phyloP scores from a whole-genome alignment of 1,284 basidiomycete species.

The Austroboletus rostrupii region DNA sequence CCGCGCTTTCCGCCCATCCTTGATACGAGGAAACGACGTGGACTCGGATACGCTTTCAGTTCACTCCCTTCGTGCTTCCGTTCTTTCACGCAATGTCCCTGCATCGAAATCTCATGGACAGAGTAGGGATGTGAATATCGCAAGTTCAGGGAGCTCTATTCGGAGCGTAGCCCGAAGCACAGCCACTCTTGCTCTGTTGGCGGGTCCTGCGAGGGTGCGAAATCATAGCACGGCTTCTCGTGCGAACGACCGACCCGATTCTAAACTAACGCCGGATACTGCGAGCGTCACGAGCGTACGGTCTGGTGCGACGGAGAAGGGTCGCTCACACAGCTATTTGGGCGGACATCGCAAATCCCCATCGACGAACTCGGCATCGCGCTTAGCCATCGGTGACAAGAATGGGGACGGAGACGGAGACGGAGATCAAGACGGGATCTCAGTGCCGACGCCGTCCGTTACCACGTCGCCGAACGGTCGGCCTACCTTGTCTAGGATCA shows the following conservation, averaged over 20 bases:
- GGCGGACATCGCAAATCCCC: slow-evolving; percentile 23
- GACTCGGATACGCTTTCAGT: slow-evolving; percentile 45
- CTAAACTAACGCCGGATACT: slow-evolving; percentile 55
- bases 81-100: slow-evolving; percentile 48
- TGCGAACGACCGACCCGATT: slow-evolving; percentile 50
- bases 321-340: slow-evolving; percentile 11
- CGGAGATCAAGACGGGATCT: slow-evolving; percentile 15
- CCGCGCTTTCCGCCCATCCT: slow-evolving; percentile 29
- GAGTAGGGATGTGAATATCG: slow-evolving; percentile 24
- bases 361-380: slow-evolving; percentile 9
- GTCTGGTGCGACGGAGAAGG: slow-evolving; percentile 23
- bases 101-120: slow-evolving; percentile 23
- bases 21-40: slow-evolving; percentile 30
- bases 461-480: slow-evolving; percentile 18
- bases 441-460: slow-evolving; percentile 15
- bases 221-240: slow-evolving; percentile 26
- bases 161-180: slow-evolving; percentile 45
- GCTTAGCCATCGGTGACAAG: slow-evolving; percentile 1
- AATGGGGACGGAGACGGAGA: slow-evolving; percentile 9
- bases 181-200: slow-evolving; percentile 29
- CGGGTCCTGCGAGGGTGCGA: slow-evolving; percentile 23
- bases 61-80: slow-evolving; percentile 55
- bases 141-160: slow-evolving; percentile 35
- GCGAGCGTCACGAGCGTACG: slow-evolving; percentile 21
- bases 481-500: slow-evolving; percentile 25